Percentiles rank a stretch among this genome's conserved stretches.
Evolutionary conservation across 805 yeast genomes (phyloP).

Genomic region (Metschnikowia similis): DNA sequence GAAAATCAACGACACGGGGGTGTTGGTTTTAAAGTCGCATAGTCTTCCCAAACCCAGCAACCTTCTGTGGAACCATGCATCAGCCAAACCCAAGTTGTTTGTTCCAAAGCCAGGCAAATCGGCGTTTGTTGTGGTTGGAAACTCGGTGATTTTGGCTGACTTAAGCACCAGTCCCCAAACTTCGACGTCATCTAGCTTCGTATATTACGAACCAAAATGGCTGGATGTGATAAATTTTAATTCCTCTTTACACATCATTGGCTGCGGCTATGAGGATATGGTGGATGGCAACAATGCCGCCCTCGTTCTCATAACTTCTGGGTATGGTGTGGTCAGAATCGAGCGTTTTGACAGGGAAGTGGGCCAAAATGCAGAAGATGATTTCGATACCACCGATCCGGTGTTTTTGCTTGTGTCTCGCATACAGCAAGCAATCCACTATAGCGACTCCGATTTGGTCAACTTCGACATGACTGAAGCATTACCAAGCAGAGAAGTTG

Average conservation of each 20-base stretch:
- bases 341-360: slow-evolving; percentile 38
- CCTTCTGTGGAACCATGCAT: slow-evolving; percentile 1
- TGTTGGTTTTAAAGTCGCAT: slow-evolving; percentile 60
- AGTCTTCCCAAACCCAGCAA: slow-evolving; percentile 45
- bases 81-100: slow-evolving; percentile 42
- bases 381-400: slow-evolving; percentile 19
- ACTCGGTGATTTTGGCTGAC: slow-evolving; percentile 65
- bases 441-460: slow-evolving; percentile 44
- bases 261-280: slow-evolving; percentile 51
- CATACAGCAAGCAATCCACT: slow-evolving; percentile 81
- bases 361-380: slow-evolving; percentile 13
- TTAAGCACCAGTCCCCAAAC: slow-evolving; percentile 36
- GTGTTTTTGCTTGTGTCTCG: slow-evolving; percentile 56
- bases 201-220: slow-evolving; percentile 56
- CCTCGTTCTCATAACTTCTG: slow-evolving; percentile 43
- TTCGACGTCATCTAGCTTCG: slow-evolving; percentile 15
- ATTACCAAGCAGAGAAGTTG: slow-evolving; percentile 10
- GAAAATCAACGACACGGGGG: slow-evolving; percentile 46
- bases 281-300: slow-evolving; percentile 40
- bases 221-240: slow-evolving; percentile 71
- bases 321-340: slow-evolving; percentile 59
- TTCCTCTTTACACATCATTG: slow-evolving; percentile 48
- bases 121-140: slow-evolving; percentile 56
- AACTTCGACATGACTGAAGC: slow-evolving; percentile 46
- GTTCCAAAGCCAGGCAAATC: slow-evolving; percentile 57